Evolutionary conservation across 148 eudicot species (phyloP).

Genomic region (Rhododendron molle): DNA sequence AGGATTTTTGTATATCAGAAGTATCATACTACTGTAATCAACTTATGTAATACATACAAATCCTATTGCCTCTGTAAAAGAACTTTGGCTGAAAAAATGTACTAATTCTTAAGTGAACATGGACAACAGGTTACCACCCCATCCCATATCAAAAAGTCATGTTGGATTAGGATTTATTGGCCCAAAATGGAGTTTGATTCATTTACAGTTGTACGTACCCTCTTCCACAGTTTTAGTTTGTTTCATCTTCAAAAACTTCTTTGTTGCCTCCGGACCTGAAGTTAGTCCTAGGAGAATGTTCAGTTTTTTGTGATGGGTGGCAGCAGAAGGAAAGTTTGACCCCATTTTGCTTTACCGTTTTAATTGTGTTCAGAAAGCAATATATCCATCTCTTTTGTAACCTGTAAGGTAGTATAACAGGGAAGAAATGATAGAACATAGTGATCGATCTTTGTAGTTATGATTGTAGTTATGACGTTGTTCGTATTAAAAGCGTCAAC

Average conservation of each 20-base stretch:
- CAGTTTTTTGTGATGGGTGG: neutral
- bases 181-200: neutral
- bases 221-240: neutral
- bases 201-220: neutral
- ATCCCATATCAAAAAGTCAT: neutral
- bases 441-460: too few species aligned
- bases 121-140: too few species aligned
- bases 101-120: too few species aligned
- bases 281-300: neutral
- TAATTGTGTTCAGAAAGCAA: neutral
- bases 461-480: too few species aligned
- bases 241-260: neutral
- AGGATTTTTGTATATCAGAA: slow-evolving; percentile 2
- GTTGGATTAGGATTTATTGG: neutral
- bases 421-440: neutral
- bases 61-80: neutral
- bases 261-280: neutral
- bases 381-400: neutral
- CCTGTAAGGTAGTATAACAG: neutral
- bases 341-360: neutral
- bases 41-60: neutral
- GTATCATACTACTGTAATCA: neutral
- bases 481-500: too few species aligned
- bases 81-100: neutral
- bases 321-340: neutral